Conservation (phyloP, 306 rosid genomes). For the Sesbania bispinosa region DNA sequence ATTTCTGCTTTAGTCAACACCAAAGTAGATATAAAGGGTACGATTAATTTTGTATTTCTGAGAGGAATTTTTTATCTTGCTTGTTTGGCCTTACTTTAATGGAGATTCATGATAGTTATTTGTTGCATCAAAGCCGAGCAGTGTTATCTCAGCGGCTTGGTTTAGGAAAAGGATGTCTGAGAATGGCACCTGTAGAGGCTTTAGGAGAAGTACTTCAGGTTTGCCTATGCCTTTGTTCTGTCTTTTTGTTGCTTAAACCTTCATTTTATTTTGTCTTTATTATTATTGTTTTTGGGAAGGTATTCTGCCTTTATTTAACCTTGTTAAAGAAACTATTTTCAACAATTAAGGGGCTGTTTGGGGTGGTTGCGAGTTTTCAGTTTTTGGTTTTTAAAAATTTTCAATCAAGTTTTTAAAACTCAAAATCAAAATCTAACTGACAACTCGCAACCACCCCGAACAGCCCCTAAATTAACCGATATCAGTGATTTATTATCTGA, state of each 20-base stretch:
- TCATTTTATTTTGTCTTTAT: too few relatives aligned
- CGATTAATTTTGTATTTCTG: neutral
- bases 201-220: conserved; percentile 66
- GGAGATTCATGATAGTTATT: conserved; percentile 26
- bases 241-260: too few relatives aligned
- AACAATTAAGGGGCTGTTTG: too few relatives aligned
- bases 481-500: neutral
- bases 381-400: too few relatives aligned
- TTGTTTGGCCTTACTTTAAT: neutral
- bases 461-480: neutral
- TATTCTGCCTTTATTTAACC: neutral
- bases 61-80: conserved; percentile 6
- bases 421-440: too few relatives aligned
- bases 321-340: neutral
- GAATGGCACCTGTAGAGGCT: conserved; percentile 78
- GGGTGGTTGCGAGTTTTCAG: too few relatives aligned
- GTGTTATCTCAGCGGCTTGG: conserved; percentile 68
- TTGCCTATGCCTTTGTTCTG: conserved; percentile 17
- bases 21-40: conserved; percentile 63
- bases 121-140: conserved; percentile 31
- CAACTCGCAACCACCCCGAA: too few relatives aligned
- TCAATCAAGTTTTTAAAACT: too few relatives aligned
- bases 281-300: neutral
- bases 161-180: conserved; percentile 71
- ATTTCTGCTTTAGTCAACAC: conserved; percentile 57